These are phyloP conservation scores for Russula ochroleuca DNA, from an alignment of 768 basidiomycete species.

Conservation along the genomic window DNA sequence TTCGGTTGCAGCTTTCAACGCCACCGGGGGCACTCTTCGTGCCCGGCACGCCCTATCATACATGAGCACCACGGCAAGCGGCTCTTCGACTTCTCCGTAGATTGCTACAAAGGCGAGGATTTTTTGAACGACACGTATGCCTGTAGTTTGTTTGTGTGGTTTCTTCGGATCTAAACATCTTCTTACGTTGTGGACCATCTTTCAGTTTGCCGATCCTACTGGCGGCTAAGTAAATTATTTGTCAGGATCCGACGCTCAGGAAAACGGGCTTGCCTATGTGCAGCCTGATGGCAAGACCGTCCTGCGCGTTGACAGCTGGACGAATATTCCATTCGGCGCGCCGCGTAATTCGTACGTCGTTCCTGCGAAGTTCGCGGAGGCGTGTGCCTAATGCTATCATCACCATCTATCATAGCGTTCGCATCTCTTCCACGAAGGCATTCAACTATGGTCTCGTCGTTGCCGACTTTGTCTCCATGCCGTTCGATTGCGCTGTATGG, in stretches of 20 bases:
- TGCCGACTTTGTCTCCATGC: slow-evolving; percentile 7
- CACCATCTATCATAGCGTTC: not conserved
- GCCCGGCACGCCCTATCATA: not conserved
- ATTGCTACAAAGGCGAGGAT: not conserved
- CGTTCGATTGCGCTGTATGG: slow-evolving; percentile 12
- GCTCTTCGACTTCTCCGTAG: not conserved
- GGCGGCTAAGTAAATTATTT: not conserved
- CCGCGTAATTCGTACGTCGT: slow-evolving; percentile 19
- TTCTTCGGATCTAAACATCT: not conserved
- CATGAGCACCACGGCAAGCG: not conserved
- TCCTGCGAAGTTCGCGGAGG: too few species aligned
- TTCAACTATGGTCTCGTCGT: not conserved
- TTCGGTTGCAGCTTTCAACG: not conserved
- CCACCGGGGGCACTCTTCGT: not conserved
- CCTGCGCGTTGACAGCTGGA: not conserved
- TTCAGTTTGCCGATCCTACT: not conserved
- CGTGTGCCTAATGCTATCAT: not conserved
- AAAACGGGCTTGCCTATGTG: not conserved
- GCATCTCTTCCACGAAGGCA: not conserved
- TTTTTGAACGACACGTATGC: not conserved
- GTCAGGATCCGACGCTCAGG: not conserved
- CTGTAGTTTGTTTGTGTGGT: not conserved
- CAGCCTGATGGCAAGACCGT: not conserved
- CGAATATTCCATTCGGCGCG: not conserved
- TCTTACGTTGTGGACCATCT: slow-evolving; percentile 7